phyloP scores from a whole-genome alignment of 2,329 filamentous ascomycete genomes.

The Paecilomyces formosus region DNA sequence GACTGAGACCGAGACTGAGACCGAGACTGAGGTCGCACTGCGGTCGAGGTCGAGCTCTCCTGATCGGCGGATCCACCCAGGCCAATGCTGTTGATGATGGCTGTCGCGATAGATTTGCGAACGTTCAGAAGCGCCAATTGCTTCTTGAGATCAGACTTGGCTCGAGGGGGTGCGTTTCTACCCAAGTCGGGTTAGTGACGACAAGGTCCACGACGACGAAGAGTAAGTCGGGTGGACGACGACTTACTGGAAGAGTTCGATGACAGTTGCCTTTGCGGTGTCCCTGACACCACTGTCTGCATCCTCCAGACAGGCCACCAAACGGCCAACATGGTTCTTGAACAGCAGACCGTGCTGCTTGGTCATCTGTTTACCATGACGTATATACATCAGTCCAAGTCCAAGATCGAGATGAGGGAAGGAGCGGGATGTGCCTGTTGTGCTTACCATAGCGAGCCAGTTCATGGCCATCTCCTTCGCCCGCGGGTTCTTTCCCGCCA shows the following conservation, averaged over 20 bases:
- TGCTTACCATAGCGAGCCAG: conserved; percentile 70
- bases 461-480: conserved; percentile 79
- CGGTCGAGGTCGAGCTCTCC: conserved; percentile 16
- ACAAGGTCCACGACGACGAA: conserved; percentile 1
- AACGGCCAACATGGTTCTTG: conserved; percentile 68
- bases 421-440: conserved; percentile 3
- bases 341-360: conserved; percentile 72
- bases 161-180: conserved; percentile 69
- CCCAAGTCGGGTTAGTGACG: conserved; percentile 7
- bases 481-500: conserved; percentile 72
- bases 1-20: not conserved
- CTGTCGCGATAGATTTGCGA: conserved; percentile 73
- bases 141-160: conserved; percentile 81
- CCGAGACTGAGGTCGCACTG: conserved; percentile 12
- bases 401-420: not conserved
- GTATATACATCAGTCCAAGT: not conserved
- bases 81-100: conserved; percentile 68
- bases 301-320: conserved; percentile 85
- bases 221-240: not conserved
- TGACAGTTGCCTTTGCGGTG: conserved; percentile 70
- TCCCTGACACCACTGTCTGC: conserved; percentile 83
- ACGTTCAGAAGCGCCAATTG: conserved; percentile 80
- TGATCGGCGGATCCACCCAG: conserved; percentile 25
- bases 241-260: conserved; percentile 73
- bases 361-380: conserved; percentile 57